Percentiles rank a stretch among this genome's conserved stretches.
Conservation (phyloP, 495 filamentous ascomycete genomes). For the Platismatia glauca region DNA sequence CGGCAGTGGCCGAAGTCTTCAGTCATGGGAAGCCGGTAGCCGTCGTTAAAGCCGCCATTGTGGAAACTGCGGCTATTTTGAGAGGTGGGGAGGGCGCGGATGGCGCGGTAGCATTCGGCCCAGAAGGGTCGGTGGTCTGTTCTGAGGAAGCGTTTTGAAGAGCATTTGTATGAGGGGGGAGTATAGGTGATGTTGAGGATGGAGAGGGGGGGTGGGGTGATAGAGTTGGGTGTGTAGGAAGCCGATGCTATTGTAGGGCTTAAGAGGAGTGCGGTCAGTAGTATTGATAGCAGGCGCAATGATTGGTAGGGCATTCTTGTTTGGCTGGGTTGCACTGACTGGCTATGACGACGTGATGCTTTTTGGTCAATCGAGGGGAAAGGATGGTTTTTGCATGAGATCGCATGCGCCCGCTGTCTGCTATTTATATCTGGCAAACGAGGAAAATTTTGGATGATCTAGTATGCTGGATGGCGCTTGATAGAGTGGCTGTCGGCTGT, state of each 20-base stretch:
- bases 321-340: accelerated
- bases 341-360: background rate
- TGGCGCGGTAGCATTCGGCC: background rate
- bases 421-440: too few species aligned
- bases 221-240: background rate
- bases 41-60: background rate
- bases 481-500: background rate
- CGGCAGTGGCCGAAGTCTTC: background rate
- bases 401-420: too few species aligned
- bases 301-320: background rate
- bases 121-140: background rate
- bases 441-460: too few species aligned
- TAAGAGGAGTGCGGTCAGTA: background rate
- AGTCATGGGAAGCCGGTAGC: background rate
- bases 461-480: background rate
- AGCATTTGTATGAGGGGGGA: background rate
- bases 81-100: background rate
- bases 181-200: background rate
- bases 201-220: background rate
- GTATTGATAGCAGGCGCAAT: background rate
- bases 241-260: background rate
- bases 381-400: background rate
- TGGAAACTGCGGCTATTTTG: background rate
- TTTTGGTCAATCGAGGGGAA: background rate
- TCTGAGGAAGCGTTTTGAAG: background rate